These are phyloP conservation scores for Pichia scutulata DNA, from an alignment of 805 yeast species.

Conservation along the genomic window DNA sequence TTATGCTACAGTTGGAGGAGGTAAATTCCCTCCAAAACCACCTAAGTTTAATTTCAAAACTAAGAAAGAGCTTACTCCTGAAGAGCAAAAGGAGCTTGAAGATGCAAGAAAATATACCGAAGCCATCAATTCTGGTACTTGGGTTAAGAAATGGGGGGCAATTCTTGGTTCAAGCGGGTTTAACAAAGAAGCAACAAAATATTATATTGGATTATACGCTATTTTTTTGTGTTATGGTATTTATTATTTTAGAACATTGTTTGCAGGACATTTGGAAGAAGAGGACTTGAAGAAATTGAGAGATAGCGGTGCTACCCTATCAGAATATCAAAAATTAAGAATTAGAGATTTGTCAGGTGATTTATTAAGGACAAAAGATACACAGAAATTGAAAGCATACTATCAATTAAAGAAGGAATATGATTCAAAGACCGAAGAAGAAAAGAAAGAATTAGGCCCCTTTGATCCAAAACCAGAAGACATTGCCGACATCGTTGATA, in stretches of 20 bases:
- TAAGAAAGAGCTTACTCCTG: constrained; percentile 23
- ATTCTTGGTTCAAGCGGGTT: constrained; percentile 47
- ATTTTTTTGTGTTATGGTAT: constrained; percentile 51
- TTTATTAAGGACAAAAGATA: constrained; percentile 56
- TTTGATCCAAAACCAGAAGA: constrained; percentile 31
- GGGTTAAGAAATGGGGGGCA: constrained; percentile 44
- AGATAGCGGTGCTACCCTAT: constrained; percentile 32
- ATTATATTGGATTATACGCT: constrained; percentile 52
- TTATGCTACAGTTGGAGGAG: not conserved
- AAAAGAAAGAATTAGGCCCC: constrained; percentile 13
- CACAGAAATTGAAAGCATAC: constrained; percentile 51
- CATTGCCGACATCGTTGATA: constrained; percentile 23
- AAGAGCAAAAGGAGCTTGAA: constrained; percentile 23
- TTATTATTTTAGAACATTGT: constrained; percentile 59
- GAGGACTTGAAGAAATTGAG: constrained; percentile 25
- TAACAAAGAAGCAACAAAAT: constrained; percentile 55
- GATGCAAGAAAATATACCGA: constrained; percentile 25
- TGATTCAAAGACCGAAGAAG: constrained; percentile 15
- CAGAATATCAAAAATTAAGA: constrained; percentile 59
- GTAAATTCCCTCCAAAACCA: constrained; percentile 10
- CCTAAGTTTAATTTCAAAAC: constrained; percentile 26
- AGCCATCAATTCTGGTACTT: constrained; percentile 28
- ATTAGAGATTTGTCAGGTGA: constrained; percentile 53
- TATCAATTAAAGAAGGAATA: constrained; percentile 40
- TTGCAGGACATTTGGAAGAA: constrained; percentile 55